Evolutionary conservation across 495 filamentous ascomycete species (phyloP).

Genomic region (Bryoglossum gracile): DNA sequence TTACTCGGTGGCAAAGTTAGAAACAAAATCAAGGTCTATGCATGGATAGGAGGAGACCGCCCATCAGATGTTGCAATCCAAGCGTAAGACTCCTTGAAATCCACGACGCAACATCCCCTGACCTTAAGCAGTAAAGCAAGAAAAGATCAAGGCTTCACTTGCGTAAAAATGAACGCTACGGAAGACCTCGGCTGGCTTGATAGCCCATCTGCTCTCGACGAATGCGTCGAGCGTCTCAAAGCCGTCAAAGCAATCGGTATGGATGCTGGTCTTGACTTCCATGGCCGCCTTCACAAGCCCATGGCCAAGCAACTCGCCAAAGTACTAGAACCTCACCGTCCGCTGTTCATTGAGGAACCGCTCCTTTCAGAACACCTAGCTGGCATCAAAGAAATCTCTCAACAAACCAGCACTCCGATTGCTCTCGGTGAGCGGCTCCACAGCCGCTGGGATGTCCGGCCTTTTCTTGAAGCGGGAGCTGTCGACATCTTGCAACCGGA

Average conservation of each 20-base stretch:
- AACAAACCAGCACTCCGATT: constrained; percentile 57
- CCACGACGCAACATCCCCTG: constrained; percentile 1
- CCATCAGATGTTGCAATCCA: constrained; percentile 60
- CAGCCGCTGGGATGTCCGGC: constrained; percentile 68
- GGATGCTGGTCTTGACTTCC: constrained; percentile 70
- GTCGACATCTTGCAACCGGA: constrained; percentile 75
- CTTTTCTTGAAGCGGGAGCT: constrained; percentile 59
- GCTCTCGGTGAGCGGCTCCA: constrained; percentile 72
- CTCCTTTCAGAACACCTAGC: constrained; percentile 65
- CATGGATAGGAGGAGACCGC: constrained; percentile 84
- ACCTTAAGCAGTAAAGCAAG: constrained; percentile 43
- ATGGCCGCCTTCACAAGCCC: constrained; percentile 70
- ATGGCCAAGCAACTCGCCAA: constrained; percentile 76
- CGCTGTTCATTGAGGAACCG: constrained; percentile 78
- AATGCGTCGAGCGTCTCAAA: constrained; percentile 60
- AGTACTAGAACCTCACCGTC: constrained; percentile 59
- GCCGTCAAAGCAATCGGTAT: constrained; percentile 62
- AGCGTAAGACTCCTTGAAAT: constrained; percentile 39
- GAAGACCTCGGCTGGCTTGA: constrained; percentile 76
- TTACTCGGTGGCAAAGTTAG: constrained; percentile 72
- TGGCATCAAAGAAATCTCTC: constrained; percentile 58
- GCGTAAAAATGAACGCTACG: constrained; percentile 78
- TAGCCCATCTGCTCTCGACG: constrained; percentile 56
- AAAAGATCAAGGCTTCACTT: constrained; percentile 61
- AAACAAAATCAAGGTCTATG: constrained; percentile 67